Evolutionary conservation across 306 rosid genomes (phyloP).

Genomic region (Erythrophleum fordii): DNA sequence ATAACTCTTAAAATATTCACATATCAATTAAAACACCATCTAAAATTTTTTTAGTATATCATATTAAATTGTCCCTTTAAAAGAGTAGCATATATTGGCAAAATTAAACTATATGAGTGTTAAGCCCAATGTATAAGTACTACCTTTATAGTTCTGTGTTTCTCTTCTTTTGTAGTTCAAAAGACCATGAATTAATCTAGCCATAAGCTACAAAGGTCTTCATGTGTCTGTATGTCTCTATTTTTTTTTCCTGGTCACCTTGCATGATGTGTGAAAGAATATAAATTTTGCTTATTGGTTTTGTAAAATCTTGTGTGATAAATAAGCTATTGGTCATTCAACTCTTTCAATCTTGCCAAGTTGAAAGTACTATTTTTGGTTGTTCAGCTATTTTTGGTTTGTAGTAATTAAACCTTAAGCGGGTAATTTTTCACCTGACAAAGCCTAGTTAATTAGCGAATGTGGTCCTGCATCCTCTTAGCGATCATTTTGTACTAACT

Average conservation of each 20-base stretch:
- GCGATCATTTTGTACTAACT: background rate
- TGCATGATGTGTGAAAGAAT: background rate
- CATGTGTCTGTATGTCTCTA: background rate
- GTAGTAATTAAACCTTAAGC: background rate
- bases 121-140: too few relatives aligned
- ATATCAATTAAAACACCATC: background rate
- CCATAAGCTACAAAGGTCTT: background rate
- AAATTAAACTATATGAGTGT: too few relatives aligned
- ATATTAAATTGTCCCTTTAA: background rate
- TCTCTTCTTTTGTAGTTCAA: too few relatives aligned
- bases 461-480: background rate
- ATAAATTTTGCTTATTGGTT: background rate
- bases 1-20: background rate
- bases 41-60: background rate
- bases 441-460: background rate
- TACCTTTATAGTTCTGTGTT: too few relatives aligned
- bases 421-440: background rate
- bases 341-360: background rate
- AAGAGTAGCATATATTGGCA: background rate
- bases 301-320: background rate
- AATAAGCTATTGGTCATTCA: background rate
- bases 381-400: background rate
- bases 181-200: too few relatives aligned
- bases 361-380: constrained; percentile 4
- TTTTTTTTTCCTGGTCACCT: background rate